phyloP scores from a whole-genome alignment of 345 rosid genomes.

The Isatis tinctoria region DNA sequence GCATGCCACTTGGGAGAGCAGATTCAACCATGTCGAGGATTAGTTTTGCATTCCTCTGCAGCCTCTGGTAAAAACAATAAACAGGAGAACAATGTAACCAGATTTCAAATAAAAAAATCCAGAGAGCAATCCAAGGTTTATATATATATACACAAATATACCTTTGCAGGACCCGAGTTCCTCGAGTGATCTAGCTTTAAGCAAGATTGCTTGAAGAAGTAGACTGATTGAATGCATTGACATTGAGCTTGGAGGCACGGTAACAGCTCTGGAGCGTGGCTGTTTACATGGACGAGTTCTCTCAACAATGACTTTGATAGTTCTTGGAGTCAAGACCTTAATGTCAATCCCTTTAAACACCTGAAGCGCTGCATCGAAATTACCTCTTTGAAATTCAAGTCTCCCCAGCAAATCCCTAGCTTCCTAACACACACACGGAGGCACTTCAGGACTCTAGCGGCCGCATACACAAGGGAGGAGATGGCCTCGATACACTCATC shows the following conservation, averaged over 20 bases:
- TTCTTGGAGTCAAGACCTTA: constrained; percentile 58
- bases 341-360: constrained; percentile 90
- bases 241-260: constrained; percentile 48
- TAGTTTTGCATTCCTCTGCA: constrained; percentile 80
- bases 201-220: constrained; percentile 83
- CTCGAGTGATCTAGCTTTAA: constrained; percentile 80
- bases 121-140: not conserved
- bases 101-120: not conserved
- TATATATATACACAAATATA: constrained; percentile 23
- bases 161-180: constrained; percentile 67
- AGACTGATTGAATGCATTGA: constrained; percentile 91
- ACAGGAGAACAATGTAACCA: constrained; percentile 8
- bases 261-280: constrained; percentile 47
- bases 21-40: constrained; percentile 71
- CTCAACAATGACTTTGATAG: constrained; percentile 58
- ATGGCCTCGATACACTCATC: too few species aligned
- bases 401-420: constrained; percentile 97
- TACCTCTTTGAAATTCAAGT: constrained; percentile 87
- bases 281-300: constrained; percentile 54
- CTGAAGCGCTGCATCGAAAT: constrained; percentile 92
- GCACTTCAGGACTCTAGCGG: too few species aligned
- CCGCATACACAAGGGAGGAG: too few species aligned
- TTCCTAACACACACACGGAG: constrained; percentile 49
- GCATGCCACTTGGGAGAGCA: constrained; percentile 74
- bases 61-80: constrained; percentile 59